Conservation (phyloP, 345 rosid genomes). For the Durio zibethinus region DNA sequence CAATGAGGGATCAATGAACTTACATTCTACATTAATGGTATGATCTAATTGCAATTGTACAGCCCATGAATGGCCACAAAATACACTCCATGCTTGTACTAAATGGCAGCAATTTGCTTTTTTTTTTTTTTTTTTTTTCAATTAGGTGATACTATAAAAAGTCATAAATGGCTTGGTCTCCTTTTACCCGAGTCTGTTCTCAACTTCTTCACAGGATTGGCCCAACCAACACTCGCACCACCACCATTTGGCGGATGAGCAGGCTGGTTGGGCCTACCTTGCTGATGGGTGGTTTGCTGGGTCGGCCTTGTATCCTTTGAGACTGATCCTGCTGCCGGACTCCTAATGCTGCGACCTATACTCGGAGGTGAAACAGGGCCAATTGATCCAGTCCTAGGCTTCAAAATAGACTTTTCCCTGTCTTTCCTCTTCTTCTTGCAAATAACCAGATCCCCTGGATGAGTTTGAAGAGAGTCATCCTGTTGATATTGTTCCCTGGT, state of each 20-base stretch:
- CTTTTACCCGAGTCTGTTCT: conserved; percentile 96
- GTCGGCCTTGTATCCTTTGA: conserved; percentile 50
- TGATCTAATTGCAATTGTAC: conserved; percentile 27
- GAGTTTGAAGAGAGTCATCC: conserved; percentile 69
- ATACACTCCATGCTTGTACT: conserved; percentile 16
- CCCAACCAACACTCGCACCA: conserved; percentile 83
- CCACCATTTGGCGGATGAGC: conserved; percentile 49
- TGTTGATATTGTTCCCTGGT: conserved; percentile 48
- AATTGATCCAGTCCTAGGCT: conserved; percentile 61
- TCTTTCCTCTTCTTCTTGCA: conserved; percentile 99
- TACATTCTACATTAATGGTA: conserved; percentile 34
- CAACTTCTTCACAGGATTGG: conserved; percentile 94
- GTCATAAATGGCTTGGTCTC: conserved; percentile 82
- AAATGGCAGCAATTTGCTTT: conserved; percentile 20
- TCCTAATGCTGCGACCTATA: conserved; percentile 56
- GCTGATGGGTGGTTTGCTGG: conserved; percentile 52
- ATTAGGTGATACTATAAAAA: conserved; percentile 15
- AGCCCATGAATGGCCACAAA: conserved; percentile 18
- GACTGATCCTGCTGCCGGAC: conserved; percentile 48
- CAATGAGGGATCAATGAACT: conserved; percentile 28
- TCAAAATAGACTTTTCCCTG: conserved; percentile 67
- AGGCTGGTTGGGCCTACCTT: conserved; percentile 70
- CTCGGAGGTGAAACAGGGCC: conserved; percentile 82
- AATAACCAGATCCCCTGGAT: conserved; percentile 92
- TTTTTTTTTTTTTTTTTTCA: not conserved